Percentiles rank a stretch among this genome's conserved stretches.
phyloP scores from a whole-genome alignment of 257 asterid genomes.

The Orobanche coerulescens region DNA sequence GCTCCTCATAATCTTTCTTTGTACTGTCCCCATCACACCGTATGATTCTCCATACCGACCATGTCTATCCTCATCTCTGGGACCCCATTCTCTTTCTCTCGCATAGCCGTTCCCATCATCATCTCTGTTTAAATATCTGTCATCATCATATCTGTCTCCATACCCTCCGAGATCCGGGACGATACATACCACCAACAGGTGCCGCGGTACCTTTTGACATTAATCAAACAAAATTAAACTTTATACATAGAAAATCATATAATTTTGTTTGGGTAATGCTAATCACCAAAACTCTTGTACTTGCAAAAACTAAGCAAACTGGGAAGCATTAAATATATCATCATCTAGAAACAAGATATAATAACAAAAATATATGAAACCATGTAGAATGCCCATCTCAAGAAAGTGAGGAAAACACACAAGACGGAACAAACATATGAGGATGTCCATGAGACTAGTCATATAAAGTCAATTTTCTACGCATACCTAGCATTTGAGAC shows the following conservation, averaged over 20 bases:
- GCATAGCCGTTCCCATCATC: slow-evolving; percentile 78
- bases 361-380: neutral
- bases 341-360: neutral
- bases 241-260: neutral
- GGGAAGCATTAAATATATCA: slow-evolving; percentile 4
- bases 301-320: neutral
- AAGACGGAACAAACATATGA: neutral
- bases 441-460: slow-evolving; percentile 8
- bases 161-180: slow-evolving; percentile 69
- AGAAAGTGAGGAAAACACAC: slow-evolving; percentile 10
- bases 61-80: slow-evolving; percentile 66
- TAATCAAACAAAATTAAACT: neutral
- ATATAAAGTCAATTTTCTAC: neutral
- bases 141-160: slow-evolving; percentile 71
- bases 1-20: slow-evolving; percentile 61
- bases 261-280: neutral
- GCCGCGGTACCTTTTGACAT: slow-evolving; percentile 52
- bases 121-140: slow-evolving; percentile 66
- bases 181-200: slow-evolving; percentile 61
- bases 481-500: neutral
- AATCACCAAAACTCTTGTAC: neutral
- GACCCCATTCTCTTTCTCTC: slow-evolving; percentile 67
- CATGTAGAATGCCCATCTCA: neutral
- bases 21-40: slow-evolving; percentile 66
- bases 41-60: too few species aligned